These are phyloP conservation scores for Picochlorum sp. DNA, from an alignment of 139 green algal species.

Conservation along the genomic window DNA sequence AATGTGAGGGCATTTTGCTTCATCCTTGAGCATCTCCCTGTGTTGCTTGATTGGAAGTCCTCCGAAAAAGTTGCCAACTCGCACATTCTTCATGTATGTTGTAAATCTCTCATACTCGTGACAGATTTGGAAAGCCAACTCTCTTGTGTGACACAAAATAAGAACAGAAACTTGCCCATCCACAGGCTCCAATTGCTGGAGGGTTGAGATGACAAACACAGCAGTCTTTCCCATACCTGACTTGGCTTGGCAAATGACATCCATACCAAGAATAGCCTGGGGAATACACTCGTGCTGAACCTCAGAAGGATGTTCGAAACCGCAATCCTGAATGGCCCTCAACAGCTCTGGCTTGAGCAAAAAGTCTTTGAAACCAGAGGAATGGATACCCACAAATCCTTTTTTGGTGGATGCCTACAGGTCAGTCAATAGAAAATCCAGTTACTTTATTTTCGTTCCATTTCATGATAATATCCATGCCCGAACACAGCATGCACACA, in stretches of 20 bases:
- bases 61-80: slow-evolving; percentile 91
- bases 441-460: too few relatives aligned
- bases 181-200: slow-evolving; percentile 88
- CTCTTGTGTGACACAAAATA: slow-evolving; percentile 96
- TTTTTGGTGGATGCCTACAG: slow-evolving; percentile 59
- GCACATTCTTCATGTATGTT: slow-evolving; percentile 73
- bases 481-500: too few relatives aligned
- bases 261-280: slow-evolving; percentile 93
- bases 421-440: too few relatives aligned
- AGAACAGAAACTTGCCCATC: slow-evolving; percentile 69
- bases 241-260: slow-evolving; percentile 99
- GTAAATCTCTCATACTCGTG: slow-evolving; percentile 96
- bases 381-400: slow-evolving; percentile 95
- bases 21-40: slow-evolving; percentile 72
- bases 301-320: slow-evolving; percentile 99
- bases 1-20: slow-evolving; percentile 73
- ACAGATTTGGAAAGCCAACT: slow-evolving; percentile 98
- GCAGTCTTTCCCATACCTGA: slow-evolving; percentile 99
- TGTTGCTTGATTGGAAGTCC: slow-evolving; percentile 80
- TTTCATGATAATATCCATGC: too few relatives aligned
- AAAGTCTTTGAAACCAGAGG: slow-evolving; percentile 96
- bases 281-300: slow-evolving; percentile 99
- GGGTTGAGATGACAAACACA: slow-evolving; percentile 96
- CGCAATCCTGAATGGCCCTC: slow-evolving; percentile 90
- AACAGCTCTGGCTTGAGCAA: slow-evolving; percentile 92